A percentile compares a stretch with the other conserved stretches of the same genome.
Evolutionary conservation across 176 grass and related monocot genomes (phyloP).

Genomic region (Secale cereale): DNA sequence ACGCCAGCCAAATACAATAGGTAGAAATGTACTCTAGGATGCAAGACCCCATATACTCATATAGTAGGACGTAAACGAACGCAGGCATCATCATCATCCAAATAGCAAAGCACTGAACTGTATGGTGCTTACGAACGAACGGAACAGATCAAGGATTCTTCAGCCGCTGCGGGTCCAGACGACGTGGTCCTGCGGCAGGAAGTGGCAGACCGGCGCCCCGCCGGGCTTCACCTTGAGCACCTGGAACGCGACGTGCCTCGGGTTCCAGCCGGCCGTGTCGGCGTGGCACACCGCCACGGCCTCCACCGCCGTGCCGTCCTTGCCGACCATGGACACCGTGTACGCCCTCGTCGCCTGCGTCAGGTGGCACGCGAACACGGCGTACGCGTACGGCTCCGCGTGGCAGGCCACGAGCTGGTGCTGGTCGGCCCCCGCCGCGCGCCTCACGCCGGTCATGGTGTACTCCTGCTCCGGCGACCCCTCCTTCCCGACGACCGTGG

Average conservation of each 20-base stretch:
- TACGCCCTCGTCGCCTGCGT: slow-evolving; percentile 55
- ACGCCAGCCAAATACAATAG: slow-evolving; percentile 16
- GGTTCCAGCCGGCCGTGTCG: slow-evolving; percentile 75
- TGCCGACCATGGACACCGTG: slow-evolving; percentile 67
- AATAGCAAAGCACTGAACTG: neutral
- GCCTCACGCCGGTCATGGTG: slow-evolving; percentile 43
- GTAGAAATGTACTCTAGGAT: neutral
- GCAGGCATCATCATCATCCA: neutral
- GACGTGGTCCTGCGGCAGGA: slow-evolving; percentile 76
- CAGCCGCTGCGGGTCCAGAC: slow-evolving; percentile 64
- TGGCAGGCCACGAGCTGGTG: slow-evolving; percentile 67
- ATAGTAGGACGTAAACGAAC: neutral
- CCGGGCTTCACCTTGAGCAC: slow-evolving; percentile 77
- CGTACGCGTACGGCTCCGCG: slow-evolving; percentile 70
- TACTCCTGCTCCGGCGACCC: slow-evolving; percentile 54
- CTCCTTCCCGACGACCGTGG: slow-evolving; percentile 39
- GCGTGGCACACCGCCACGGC: slow-evolving; percentile 76
- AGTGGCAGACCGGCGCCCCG: slow-evolving; percentile 74
- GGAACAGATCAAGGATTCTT: neutral
- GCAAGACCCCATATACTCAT: neutral
- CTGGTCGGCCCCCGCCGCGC: neutral
- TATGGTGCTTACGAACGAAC: neutral
- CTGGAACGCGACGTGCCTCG: slow-evolving; percentile 79
- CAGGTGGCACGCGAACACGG: slow-evolving; percentile 81
- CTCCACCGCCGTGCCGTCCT: slow-evolving; percentile 55